Evolutionary conservation across 2,329 filamentous ascomycete species (phyloP).

Genomic region (Cladosporium sp.): DNA sequence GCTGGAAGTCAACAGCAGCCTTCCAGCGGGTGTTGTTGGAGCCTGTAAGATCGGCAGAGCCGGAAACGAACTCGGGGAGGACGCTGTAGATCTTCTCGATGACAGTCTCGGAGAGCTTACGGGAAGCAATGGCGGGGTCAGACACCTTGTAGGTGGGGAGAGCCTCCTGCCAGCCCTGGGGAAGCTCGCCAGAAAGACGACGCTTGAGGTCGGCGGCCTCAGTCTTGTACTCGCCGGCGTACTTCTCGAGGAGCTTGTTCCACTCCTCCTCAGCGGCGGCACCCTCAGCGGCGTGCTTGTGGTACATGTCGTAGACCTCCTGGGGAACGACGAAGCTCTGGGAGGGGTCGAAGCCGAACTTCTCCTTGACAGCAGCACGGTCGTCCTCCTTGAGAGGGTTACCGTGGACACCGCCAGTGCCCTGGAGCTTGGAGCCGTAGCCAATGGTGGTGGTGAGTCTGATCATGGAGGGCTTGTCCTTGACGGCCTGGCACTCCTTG

Average conservation of each 20-base stretch:
- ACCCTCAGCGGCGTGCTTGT: conserved; percentile 79
- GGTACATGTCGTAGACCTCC: conserved; percentile 87
- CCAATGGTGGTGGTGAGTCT: conserved; percentile 97
- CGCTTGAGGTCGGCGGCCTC: conserved; percentile 78
- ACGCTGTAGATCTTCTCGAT: conserved; percentile 79
- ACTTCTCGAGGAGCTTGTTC: conserved; percentile 89
- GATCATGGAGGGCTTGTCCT: conserved; percentile 94
- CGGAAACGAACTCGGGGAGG: conserved; percentile 88
- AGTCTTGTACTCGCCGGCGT: conserved; percentile 69
- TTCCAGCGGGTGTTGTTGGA: conserved; percentile 99
- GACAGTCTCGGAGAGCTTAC: conserved; percentile 94
- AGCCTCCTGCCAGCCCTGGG: conserved; percentile 92
- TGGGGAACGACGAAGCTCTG: conserved; percentile 91
- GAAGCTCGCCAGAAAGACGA: conserved; percentile 76
- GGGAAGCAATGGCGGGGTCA: conserved; percentile 81
- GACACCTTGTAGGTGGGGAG: conserved; percentile 85
- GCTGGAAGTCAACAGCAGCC: conserved; percentile 95
- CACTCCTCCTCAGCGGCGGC: conserved; percentile 89
- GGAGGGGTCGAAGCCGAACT: conserved; percentile 94
- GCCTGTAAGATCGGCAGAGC: conserved; percentile 94
- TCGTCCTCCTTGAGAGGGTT: conserved; percentile 94
- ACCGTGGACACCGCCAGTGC: conserved; percentile 93
- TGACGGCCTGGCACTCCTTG: conserved; percentile 77
- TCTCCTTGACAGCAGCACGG: conserved; percentile 85
- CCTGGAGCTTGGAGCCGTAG: conserved; percentile 87